These are phyloP conservation scores for Phanerochaete sordida DNA, from an alignment of 768 basidiomycete species.

Conservation along the genomic window DNA sequence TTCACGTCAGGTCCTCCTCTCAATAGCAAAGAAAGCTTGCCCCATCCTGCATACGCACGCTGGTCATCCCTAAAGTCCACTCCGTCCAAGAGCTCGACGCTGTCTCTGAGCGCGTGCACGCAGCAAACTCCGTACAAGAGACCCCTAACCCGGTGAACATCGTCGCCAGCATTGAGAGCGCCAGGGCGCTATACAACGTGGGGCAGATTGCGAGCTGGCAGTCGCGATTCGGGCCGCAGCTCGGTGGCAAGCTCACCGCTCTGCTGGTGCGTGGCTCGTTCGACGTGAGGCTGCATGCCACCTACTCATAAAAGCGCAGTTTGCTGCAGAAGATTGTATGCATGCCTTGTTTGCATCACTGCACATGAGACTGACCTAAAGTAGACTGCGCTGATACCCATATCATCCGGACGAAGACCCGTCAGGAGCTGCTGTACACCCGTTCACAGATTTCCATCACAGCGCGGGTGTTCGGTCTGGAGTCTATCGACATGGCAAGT, in stretches of 20 bases:
- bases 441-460: conserved; percentile 78
- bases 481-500: conserved; percentile 86
- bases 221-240: conserved; percentile 37
- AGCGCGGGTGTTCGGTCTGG: conserved; percentile 79
- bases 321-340: conserved; percentile 92
- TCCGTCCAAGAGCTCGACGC: conserved; percentile 60
- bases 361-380: neutral
- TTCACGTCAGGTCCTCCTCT: neutral
- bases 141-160: conserved; percentile 43
- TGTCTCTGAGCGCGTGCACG: conserved; percentile 47
- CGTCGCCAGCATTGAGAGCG: conserved; percentile 85
- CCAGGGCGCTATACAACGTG: conserved; percentile 62
- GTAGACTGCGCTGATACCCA: conserved; percentile 88
- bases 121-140: conserved; percentile 25
- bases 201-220: conserved; percentile 71
- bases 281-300: no score
- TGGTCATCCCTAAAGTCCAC: conserved; percentile 87
- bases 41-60: conserved; percentile 47
- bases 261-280: conserved; percentile 54
- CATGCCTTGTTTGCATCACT: neutral
- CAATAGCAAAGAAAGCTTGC: no score
- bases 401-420: conserved; percentile 70
- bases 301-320: conserved; percentile 41
- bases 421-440: conserved; percentile 77
- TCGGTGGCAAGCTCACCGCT: conserved; percentile 56